phyloP scores from a whole-genome alignment of 192 early-diverging fungal species.

The Coemansia sp. region DNA sequence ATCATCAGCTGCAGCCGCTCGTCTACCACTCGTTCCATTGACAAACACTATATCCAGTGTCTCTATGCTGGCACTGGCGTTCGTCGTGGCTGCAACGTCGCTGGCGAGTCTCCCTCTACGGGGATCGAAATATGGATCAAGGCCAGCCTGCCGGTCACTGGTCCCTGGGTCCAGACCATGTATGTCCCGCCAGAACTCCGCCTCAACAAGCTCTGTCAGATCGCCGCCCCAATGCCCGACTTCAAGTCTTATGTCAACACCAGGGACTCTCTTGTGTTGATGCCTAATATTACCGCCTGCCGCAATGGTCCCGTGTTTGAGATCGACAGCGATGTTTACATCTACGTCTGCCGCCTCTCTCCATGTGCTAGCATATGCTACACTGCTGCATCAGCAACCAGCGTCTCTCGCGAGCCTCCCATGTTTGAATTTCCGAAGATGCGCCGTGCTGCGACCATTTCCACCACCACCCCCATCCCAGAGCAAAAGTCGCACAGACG shows the following conservation, averaged over 20 bases:
- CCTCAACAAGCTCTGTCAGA: constrained; percentile 41
- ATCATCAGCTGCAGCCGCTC: constrained; percentile 16
- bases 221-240: constrained; percentile 40
- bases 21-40: neutral
- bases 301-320: constrained; percentile 27
- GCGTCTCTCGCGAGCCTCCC: constrained; percentile 25
- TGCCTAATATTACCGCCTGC: constrained; percentile 23
- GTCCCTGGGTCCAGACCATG: constrained; percentile 49
- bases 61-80: constrained; percentile 40
- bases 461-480: constrained; percentile 3
- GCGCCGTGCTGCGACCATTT: constrained; percentile 29
- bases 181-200: constrained; percentile 34
- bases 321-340: constrained; percentile 53
- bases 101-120: constrained; percentile 10
- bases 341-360: constrained; percentile 45
- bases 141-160: constrained; percentile 38
- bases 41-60: constrained; percentile 40
- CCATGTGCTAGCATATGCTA: constrained; percentile 37
- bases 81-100: constrained; percentile 13
- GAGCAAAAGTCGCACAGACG: neutral
- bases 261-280: constrained; percentile 10
- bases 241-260: constrained; percentile 13
- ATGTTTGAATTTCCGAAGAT: constrained; percentile 35
- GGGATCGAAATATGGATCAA: constrained; percentile 52
- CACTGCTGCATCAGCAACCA: constrained; percentile 7